A percentile compares a stretch with the other conserved stretches of the same genome.
Conservation (phyloP, 2,329 filamentous ascomycete species). For the Alternaria postmessia region DNA sequence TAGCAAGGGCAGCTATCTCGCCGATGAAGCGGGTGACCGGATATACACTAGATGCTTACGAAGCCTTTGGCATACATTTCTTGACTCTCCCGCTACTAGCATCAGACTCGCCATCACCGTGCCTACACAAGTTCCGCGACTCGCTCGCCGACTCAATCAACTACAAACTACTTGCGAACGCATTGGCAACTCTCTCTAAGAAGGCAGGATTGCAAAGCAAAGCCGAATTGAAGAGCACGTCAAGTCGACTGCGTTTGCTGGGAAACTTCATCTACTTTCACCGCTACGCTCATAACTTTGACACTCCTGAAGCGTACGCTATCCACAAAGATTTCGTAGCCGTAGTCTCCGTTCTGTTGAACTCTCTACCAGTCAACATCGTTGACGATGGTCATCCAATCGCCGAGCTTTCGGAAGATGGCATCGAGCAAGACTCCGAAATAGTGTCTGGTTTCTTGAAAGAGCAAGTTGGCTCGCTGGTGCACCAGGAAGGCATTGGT, state of each 20-base stretch:
- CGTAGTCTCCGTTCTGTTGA: slow-evolving; percentile 64
- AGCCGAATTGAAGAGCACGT: slow-evolving; percentile 43
- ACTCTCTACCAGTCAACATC: slow-evolving; percentile 64
- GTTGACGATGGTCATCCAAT: slow-evolving; percentile 57
- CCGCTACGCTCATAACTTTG: slow-evolving; percentile 56
- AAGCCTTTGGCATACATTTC: slow-evolving; percentile 53
- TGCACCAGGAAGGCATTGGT: slow-evolving; percentile 78
- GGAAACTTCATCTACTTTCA: slow-evolving; percentile 68
- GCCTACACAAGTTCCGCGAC: slow-evolving; percentile 38
- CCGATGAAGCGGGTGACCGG: slow-evolving; percentile 46
- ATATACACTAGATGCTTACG: slow-evolving; percentile 49
- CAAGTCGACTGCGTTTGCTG: slow-evolving; percentile 64
- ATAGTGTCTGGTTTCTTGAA: slow-evolving; percentile 62
- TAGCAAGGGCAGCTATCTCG: slow-evolving; percentile 35
- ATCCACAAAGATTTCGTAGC: slow-evolving; percentile 63
- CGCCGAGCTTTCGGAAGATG: slow-evolving; percentile 39
- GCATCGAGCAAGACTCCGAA: slow-evolving; percentile 27
- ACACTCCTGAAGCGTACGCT: slow-evolving; percentile 50
- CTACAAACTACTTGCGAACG: slow-evolving; percentile 56
- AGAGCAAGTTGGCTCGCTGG: slow-evolving; percentile 72
- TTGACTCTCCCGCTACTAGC: slow-evolving; percentile 52
- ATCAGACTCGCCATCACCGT: slow-evolving; percentile 31
- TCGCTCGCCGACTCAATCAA: slow-evolving; percentile 59
- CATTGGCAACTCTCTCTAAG: slow-evolving; percentile 43
- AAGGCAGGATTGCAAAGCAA: slow-evolving; percentile 35